These are phyloP conservation scores for Cyathus pygmaeus DNA, from an alignment of 1,284 basidiomycete genomes.

Conservation along the genomic window DNA sequence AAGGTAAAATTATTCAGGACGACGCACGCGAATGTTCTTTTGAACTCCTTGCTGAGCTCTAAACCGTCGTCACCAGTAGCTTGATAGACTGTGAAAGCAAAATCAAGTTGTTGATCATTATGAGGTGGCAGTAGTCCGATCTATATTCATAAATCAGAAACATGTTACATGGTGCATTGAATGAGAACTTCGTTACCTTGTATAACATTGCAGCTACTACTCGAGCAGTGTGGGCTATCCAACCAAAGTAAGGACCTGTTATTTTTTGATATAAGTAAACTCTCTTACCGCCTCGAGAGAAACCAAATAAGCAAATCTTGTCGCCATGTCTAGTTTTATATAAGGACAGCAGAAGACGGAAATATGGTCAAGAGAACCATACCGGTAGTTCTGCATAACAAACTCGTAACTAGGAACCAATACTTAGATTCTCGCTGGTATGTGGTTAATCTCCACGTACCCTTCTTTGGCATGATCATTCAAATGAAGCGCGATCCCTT, in stretches of 20 bases:
- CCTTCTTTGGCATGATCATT: constrained; percentile 35
- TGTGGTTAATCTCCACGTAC: constrained; percentile 17
- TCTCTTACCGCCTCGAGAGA: constrained; percentile 17
- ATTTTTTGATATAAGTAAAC: background rate
- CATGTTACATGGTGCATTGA: no score
- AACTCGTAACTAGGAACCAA: constrained; percentile 14
- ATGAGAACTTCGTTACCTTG: no score
- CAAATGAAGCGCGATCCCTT: constrained; percentile 24
- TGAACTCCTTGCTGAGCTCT: constrained; percentile 28
- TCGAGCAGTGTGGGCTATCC: constrained; percentile 16
- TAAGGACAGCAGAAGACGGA: no score
- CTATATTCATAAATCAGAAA: constrained; percentile 4
- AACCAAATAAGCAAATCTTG: constrained; percentile 24
- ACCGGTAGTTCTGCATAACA: constrained; percentile 31
- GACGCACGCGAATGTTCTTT: constrained; percentile 27
- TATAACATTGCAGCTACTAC: constrained; percentile 24
- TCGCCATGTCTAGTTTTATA: constrained; percentile 11
- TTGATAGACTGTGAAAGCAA: constrained; percentile 30
- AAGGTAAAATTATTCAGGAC: no score
- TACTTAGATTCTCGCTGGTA: no score
- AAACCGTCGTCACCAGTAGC: constrained; percentile 24
- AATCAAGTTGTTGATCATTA: constrained; percentile 21
- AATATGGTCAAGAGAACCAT: constrained; percentile 1
- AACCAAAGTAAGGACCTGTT: background rate
- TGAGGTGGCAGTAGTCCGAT: constrained; percentile 16